Conservation (phyloP, 106 monocot species). For the Agapanthus africanus region DNA sequence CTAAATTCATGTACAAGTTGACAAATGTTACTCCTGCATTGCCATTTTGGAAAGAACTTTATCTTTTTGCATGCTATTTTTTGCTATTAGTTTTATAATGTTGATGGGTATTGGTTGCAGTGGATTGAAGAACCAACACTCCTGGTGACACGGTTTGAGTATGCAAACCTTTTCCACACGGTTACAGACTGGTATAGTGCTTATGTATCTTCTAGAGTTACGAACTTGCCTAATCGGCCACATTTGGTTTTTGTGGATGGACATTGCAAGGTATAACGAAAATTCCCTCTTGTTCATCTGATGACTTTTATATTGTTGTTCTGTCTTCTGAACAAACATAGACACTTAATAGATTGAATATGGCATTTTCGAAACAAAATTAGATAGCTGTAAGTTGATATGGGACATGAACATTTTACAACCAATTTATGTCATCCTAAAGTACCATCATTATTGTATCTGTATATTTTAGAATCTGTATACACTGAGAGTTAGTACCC, state of each 20-base stretch:
- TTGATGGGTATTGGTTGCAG: slow-evolving; percentile 33
- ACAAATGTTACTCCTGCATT: not conserved
- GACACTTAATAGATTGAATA: too few species aligned
- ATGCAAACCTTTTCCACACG: slow-evolving; percentile 97
- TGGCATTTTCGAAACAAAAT: not conserved
- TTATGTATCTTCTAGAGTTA: slow-evolving; percentile 80
- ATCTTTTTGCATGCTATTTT: not conserved
- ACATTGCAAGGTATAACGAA: slow-evolving; percentile 77
- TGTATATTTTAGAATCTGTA: not conserved
- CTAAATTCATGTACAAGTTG: not conserved
- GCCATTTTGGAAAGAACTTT: not conserved
- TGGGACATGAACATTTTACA: too few species aligned
- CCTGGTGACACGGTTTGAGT: slow-evolving; percentile 94
- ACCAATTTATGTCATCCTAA: too few species aligned
- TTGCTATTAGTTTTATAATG: not conserved
- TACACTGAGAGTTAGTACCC: not conserved
- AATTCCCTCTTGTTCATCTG: not conserved
- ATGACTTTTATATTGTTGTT: not conserved
- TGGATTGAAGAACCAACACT: slow-evolving; percentile 88
- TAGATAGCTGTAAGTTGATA: not conserved
- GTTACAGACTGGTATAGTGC: slow-evolving; percentile 99
- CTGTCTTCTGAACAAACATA: too few species aligned
- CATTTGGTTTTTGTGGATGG: slow-evolving; percentile 90
- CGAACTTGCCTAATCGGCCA: slow-evolving; percentile 52
- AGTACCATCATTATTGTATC: too few species aligned